phyloP scores from a whole-genome alignment of 805 yeast species.

The Lachancea dasiensis region DNA sequence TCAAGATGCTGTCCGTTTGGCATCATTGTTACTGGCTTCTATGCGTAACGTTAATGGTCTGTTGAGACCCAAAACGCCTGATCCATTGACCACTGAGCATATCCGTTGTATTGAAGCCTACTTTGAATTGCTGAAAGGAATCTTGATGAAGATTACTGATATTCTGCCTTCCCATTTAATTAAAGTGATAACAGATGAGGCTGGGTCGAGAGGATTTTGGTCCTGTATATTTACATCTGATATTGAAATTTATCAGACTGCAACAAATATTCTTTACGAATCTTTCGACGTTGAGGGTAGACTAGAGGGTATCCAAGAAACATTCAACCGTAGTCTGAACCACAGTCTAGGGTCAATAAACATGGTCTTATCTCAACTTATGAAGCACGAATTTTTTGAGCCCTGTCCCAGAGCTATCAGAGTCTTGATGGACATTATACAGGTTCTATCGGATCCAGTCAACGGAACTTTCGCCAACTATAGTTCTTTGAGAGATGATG shows the following conservation, averaged over 20 bases:
- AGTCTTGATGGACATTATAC: constrained; percentile 66
- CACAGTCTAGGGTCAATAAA: constrained; percentile 46
- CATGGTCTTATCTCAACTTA: constrained; percentile 40
- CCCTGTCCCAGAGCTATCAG: constrained; percentile 73
- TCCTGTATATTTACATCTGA: constrained; percentile 64
- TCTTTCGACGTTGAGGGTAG: constrained; percentile 77
- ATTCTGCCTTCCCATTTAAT: constrained; percentile 34
- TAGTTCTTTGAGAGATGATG: constrained; percentile 19
- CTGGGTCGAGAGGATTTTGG: constrained; percentile 61
- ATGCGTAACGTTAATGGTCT: constrained; percentile 31
- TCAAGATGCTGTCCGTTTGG: constrained; percentile 30
- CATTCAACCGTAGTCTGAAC: constrained; percentile 41
- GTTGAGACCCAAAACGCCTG: constrained; percentile 21
- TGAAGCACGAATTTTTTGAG: constrained; percentile 48
- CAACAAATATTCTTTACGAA: constrained; percentile 66
- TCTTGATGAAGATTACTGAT: constrained; percentile 38
- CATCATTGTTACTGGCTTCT: constrained; percentile 26
- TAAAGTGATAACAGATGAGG: constrained; percentile 36
- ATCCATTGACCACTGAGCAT: constrained; percentile 21
- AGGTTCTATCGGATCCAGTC: constrained; percentile 59
- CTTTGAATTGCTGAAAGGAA: constrained; percentile 28
- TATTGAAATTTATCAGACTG: constrained; percentile 53
- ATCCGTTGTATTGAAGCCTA: constrained; percentile 25
- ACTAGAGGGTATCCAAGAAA: constrained; percentile 59
- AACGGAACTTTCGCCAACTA: constrained; percentile 45